Evolutionary conservation across 768 basidiomycete genomes (phyloP).

Genomic region (Agrocybe chaxingu): DNA sequence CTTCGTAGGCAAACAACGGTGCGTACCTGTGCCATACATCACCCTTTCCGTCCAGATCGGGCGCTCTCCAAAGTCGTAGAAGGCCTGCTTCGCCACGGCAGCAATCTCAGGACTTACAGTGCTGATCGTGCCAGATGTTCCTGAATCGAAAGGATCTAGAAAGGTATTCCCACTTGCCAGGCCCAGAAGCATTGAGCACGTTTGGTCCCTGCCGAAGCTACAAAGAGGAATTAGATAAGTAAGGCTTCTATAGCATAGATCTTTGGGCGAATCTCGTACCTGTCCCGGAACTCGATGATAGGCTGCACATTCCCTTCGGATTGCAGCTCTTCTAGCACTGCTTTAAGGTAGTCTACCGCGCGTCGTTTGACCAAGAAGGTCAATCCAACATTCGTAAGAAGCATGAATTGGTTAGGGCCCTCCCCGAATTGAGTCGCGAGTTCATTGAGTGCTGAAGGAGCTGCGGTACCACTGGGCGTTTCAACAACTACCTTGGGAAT

Average conservation of each 20-base stretch:
- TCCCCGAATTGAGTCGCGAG: conserved; percentile 80
- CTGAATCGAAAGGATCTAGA: conserved; percentile 54
- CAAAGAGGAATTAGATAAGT: conserved; percentile 1
- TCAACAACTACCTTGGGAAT: conserved; percentile 32
- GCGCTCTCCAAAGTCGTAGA: conserved; percentile 82
- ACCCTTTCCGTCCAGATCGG: conserved; percentile 79
- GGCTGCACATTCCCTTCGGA: conserved; percentile 72
- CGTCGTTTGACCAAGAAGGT: conserved; percentile 79
- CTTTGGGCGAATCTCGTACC: conserved; percentile 37
- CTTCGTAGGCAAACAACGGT: conserved; percentile 1
- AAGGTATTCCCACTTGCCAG: conserved; percentile 85
- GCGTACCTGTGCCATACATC: conserved; percentile 71
- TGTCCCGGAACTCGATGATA: conserved; percentile 81
- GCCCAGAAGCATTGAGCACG: conserved; percentile 87
- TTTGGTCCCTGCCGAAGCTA: conserved; percentile 90
- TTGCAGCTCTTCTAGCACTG: conserved; percentile 79
- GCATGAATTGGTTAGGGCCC: conserved; percentile 74
- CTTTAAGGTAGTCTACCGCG: conserved; percentile 80
- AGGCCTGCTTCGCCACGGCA: conserved; percentile 76
- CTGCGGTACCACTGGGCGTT: conserved; percentile 38
- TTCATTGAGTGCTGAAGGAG: conserved; percentile 69
- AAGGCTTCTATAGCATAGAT: neutral
- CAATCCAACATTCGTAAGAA: conserved; percentile 84
- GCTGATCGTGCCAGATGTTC: conserved; percentile 42
- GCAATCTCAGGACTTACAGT: conserved; percentile 60